Base-by-base conservation (phyloP, 2,329 filamentous ascomycete genomes). In the Sphaerulina vaccinii region DNA sequence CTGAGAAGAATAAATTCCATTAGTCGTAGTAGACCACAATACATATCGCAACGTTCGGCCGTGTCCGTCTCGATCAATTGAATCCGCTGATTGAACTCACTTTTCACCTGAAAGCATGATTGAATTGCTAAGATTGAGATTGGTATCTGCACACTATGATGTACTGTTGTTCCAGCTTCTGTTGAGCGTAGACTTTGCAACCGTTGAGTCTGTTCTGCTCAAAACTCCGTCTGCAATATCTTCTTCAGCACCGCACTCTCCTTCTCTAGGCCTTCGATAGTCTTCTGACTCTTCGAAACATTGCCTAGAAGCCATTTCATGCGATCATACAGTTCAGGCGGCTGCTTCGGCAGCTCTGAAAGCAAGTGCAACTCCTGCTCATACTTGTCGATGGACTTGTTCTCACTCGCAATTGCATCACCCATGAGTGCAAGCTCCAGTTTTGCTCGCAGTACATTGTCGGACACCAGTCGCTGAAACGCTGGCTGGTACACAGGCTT, bases 401-500 rank as follows among this genome's bases (percentile, higher is more conserved):
- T 85, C 73, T 96, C 89, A 2, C 82, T 79, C 63, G 85, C 85
- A 19, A 84, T 82, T 51, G 88, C 73, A 66, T 92, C 85, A 0
- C 75, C 78, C 18, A 95, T 64, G 15, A 90, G 76, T 1, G 82
- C 80, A 9, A 95, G 74, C 52, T 78, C 75, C 54, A 96, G 81
- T 58, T 85, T 82, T 29, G 87, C 85, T 36, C 79, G 78, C 36
- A 96, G 76, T 1, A 90, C 88, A 5, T 78, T 76, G 66, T 96
- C 91, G 39, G 81, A 73, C 0, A 84, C 79, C 32, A 96, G 73
- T 32, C 81, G 76, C 54, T 79, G 78, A 73, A 97, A 97, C 0
- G 91, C 91, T 1, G 91, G 84, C 52, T 85, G 83, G 70, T 92
- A 95, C 21, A 97, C 86, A 0, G 92, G 91, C 65, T 88, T 90